phyloP scores from a whole-genome alignment of 148 eudicot genomes.

The Limonium bicolor region DNA sequence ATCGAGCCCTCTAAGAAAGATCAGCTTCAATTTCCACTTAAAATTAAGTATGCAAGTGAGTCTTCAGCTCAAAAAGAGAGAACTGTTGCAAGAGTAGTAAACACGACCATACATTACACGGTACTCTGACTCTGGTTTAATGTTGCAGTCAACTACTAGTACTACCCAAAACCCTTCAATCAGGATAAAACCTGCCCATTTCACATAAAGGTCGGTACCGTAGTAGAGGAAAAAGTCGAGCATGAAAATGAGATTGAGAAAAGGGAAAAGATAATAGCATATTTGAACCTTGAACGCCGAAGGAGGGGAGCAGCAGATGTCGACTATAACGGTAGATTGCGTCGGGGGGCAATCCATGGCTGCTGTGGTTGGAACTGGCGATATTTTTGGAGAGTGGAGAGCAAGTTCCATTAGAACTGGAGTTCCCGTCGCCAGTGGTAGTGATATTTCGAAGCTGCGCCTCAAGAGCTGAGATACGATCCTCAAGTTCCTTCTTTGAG shows the following conservation, averaged over 20 bases:
- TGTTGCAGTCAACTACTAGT: neutral
- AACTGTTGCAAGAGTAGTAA: too few relatives aligned
- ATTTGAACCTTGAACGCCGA: constrained; percentile 63
- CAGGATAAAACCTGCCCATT: neutral
- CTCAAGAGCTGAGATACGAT: constrained; percentile 47
- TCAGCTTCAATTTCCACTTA: too few relatives aligned
- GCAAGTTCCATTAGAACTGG: constrained; percentile 2
- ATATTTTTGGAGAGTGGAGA: constrained; percentile 12
- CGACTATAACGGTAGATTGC: constrained; percentile 85
- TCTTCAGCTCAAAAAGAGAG: too few relatives aligned
- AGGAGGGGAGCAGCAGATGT: constrained; percentile 78
- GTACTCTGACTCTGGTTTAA: too few relatives aligned
- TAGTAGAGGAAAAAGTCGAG: neutral
- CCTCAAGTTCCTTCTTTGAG: constrained; percentile 37
- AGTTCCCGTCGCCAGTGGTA: constrained; percentile 1
- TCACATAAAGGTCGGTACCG: neutral
- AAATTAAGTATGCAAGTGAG: too few relatives aligned
- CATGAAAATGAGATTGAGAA: neutral
- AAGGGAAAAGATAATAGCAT: neutral
- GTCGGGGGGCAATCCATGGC: constrained; percentile 37
- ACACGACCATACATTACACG: too few relatives aligned
- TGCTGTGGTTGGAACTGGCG: constrained; percentile 12
- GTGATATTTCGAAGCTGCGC: constrained; percentile 40
- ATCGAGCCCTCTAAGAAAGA: too few relatives aligned
- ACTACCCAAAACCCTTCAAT: neutral